Evolutionary conservation across 345 rosid species (phyloP).

Genomic region (Eucalyptus decipiens): DNA sequence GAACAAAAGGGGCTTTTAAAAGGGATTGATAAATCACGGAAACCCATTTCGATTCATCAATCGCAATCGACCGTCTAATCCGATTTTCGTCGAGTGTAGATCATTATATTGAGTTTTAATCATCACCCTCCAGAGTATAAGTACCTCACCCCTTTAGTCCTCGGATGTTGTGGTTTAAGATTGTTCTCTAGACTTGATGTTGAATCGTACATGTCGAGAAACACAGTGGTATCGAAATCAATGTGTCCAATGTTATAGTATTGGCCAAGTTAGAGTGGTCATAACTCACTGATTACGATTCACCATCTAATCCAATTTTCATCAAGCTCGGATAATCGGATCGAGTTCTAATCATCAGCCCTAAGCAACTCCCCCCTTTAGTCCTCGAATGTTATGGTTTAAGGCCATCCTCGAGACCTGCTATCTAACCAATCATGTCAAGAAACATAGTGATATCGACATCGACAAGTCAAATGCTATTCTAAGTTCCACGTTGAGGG

Average conservation of each 20-base stretch:
- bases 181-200: neutral
- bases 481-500: neutral
- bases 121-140: neutral
- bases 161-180: neutral
- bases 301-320: neutral
- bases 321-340: neutral
- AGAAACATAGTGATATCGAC: neutral
- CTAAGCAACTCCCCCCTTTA: neutral
- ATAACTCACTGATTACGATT: neutral
- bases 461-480: neutral
- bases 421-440: fast-evolving
- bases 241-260: too few relatives aligned
- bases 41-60: neutral
- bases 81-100: neutral
- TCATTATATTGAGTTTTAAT: neutral
- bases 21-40: neutral
- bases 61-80: neutral
- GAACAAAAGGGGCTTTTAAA: neutral
- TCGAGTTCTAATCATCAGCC: neutral
- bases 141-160: neutral
- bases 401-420: neutral
- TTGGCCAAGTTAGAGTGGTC: neutral
- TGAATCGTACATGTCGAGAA: fast-evolving
- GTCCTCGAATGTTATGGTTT: neutral
- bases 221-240: neutral